Conservation (phyloP, 192 early-diverging fungal genomes). For the Coemansia sp. region DNA sequence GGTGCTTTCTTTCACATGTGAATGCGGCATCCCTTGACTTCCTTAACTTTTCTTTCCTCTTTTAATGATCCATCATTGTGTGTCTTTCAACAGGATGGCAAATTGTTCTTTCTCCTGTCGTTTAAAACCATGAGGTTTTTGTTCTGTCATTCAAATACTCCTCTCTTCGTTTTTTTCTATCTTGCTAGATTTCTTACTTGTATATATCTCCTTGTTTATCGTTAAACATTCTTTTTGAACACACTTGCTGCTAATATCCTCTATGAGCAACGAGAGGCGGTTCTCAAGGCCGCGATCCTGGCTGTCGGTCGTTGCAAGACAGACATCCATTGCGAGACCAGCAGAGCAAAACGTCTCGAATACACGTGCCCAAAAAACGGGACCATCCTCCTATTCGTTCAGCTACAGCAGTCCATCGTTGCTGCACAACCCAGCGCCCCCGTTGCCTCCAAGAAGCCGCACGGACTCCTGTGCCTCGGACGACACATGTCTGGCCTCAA, state of each 20-base stretch:
- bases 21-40: background rate
- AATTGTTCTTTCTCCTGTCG: no score
- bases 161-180: no score
- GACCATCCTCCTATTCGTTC: background rate
- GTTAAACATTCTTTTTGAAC: background rate
- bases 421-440: background rate
- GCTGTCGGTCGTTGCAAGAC: background rate
- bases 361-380: background rate
- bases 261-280: background rate
- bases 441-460: slow-evolving; percentile 5
- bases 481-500: background rate
- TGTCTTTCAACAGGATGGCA: background rate
- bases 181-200: no score
- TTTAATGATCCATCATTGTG: background rate
- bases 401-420: background rate
- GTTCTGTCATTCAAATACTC: no score
- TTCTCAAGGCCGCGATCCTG: background rate
- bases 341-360: background rate
- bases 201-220: background rate
- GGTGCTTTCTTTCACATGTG: background rate
- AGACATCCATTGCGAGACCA: background rate
- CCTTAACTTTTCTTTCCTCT: background rate
- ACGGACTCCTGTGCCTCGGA: slow-evolving; percentile 5
- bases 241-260: background rate
- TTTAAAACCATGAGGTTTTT: no score